Base-by-base conservation (phyloP, 495 filamentous ascomycete genomes). In the Lasiosphaeriaceae sp. region DNA sequence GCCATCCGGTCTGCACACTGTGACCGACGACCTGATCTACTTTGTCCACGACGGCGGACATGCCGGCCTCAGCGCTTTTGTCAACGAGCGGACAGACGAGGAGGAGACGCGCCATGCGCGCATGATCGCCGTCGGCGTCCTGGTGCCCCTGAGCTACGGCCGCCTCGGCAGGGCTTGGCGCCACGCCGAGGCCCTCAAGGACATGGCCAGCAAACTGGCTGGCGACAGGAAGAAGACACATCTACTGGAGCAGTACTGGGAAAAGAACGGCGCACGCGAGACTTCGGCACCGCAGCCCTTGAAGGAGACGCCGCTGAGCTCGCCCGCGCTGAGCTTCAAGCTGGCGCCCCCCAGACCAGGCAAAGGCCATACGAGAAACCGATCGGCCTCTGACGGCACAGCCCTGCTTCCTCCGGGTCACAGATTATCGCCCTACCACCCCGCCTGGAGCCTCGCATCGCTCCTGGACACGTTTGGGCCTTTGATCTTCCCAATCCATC, bases 51-150 rank as follows among this genome's bases (percentile, higher is more conserved):
- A 86, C 54, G 74, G 76, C 8, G 74, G 78, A 2, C 89, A 92
- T 75, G 92, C 91, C 16, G 94, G 93, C 14, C 78, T 97, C 65
- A 97, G 94, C 75, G 90, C 93, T 35, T 98, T 97, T 66, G 75
- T 91, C 70, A 96, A 95, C 68, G 81, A 79, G 53, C 84, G 88
- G n/a, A 90, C 90, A 26, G 83, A 85, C 2, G 80, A 83, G 47
- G 88, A 85, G 51, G 80, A 81, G 35, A 83, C 90, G 47, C 87
- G 94, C 54, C 92, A 95, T 80, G 94, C 94, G 49, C 80, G 86
- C 56, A 96, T 97, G 85, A 85, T 97, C 52, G 89, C 92, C 16
- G 90, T 97, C 20, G 94, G 94, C 16, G 83, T 89, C 20, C 74
- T 98, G 57, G 91, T 97, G 11, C 90, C 90, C 1, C 71, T 96